A percentile compares a stretch with the other conserved stretches of the same genome.
These are phyloP conservation scores for Schrenkiella parvula DNA, from an alignment of 345 rosid species.

Conservation along the genomic window DNA sequence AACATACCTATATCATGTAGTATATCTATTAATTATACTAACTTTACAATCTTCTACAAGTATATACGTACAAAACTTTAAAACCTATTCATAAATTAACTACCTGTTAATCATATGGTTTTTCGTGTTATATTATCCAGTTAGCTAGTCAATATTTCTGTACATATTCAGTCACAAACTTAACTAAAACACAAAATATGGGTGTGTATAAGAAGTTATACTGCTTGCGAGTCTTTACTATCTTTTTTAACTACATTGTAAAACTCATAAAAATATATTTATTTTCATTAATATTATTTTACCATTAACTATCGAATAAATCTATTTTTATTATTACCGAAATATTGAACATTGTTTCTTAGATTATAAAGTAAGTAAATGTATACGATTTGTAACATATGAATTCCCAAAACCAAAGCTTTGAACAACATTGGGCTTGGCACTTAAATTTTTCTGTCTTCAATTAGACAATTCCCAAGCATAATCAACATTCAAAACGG, in stretches of 20 bases:
- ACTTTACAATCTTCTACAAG: slow-evolving; percentile 11
- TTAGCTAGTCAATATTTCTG: neutral
- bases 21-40: neutral
- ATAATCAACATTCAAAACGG: slow-evolving; percentile 15
- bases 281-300: neutral
- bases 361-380: neutral
- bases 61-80: neutral
- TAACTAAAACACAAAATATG: neutral
- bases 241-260: neutral
- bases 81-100: neutral
- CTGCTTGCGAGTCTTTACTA: neutral
- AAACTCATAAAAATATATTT: neutral
- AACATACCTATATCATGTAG: neutral
- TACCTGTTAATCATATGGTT: neutral
- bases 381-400: neutral
- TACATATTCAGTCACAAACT: neutral
- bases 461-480: slow-evolving; percentile 29
- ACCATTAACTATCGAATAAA: neutral
- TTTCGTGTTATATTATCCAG: neutral
- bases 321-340: neutral
- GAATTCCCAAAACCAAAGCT: slow-evolving; percentile 30
- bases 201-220: neutral
- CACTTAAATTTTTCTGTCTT: neutral
- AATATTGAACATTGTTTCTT: neutral
- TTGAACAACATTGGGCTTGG: slow-evolving; percentile 32